These are phyloP conservation scores for Cyberlindnera suaveolens DNA, from an alignment of 805 yeast species.

Conservation along the genomic window DNA sequence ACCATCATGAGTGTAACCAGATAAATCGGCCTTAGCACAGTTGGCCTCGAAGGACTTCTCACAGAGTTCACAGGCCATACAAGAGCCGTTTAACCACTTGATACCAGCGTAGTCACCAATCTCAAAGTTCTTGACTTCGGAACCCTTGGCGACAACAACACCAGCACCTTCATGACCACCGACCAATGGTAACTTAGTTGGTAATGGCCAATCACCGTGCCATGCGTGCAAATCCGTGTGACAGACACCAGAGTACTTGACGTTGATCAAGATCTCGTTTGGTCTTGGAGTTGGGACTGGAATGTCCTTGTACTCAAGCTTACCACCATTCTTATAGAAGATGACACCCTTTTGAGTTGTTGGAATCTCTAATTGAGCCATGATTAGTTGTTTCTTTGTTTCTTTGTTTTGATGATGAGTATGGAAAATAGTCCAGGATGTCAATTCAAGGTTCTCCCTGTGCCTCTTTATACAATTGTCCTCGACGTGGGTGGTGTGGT, in stretches of 20 bases:
- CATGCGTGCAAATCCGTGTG: slow-evolving; percentile 62
- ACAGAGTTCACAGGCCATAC: slow-evolving; percentile 60
- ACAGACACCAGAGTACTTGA: slow-evolving; percentile 58
- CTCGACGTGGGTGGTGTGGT: neutral
- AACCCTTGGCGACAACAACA: slow-evolving; percentile 57
- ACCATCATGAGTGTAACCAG: slow-evolving; percentile 58
- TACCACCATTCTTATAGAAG: slow-evolving; percentile 44
- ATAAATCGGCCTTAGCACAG: slow-evolving; percentile 61
- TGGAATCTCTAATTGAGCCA: slow-evolving; percentile 24
- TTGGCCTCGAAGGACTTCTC: slow-evolving; percentile 53
- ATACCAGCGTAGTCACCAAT: slow-evolving; percentile 64
- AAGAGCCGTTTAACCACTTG: slow-evolving; percentile 65
- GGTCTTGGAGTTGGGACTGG: slow-evolving; percentile 51
- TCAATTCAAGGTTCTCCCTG: too few species aligned
- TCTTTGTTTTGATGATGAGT: too few species aligned
- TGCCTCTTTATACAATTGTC: too few species aligned
- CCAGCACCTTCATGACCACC: slow-evolving; percentile 77
- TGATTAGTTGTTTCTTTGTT: neutral
- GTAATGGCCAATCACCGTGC: slow-evolving; percentile 51
- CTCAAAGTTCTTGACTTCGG: slow-evolving; percentile 50
- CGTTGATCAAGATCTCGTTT: slow-evolving; percentile 48
- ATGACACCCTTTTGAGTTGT: slow-evolving; percentile 44
- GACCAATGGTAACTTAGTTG: slow-evolving; percentile 51
- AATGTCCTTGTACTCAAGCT: slow-evolving; percentile 40
- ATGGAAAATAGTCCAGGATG: too few species aligned